phyloP scores from a whole-genome alignment of 768 basidiomycete species.

The Boletus edulis region DNA sequence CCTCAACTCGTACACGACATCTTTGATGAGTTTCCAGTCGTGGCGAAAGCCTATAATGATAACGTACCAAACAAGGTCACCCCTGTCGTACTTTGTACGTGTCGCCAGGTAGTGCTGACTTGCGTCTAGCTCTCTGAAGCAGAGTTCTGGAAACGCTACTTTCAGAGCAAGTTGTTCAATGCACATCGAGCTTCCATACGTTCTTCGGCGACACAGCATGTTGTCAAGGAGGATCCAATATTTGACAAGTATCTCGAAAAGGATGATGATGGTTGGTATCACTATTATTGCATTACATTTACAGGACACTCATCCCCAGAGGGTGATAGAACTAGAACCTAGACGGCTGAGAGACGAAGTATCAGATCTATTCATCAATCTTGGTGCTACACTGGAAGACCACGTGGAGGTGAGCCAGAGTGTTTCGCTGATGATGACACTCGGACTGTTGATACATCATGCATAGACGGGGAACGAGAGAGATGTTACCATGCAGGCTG shows the following conservation, averaged over 20 bases:
- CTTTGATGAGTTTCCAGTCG: slow-evolving; percentile 96
- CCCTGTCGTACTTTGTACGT: not conserved
- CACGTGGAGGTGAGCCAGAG: slow-evolving; percentile 67
- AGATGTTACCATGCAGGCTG: slow-evolving; percentile 95
- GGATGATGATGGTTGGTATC: slow-evolving; percentile 81
- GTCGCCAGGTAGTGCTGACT: slow-evolving; percentile 1
- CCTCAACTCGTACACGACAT: slow-evolving; percentile 93
- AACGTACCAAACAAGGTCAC: slow-evolving; percentile 85
- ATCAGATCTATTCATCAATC: slow-evolving; percentile 77
- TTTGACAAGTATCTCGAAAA: slow-evolving; percentile 96
- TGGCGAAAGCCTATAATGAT: slow-evolving; percentile 87
- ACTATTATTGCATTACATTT: not conserved
- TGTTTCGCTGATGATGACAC: not conserved
- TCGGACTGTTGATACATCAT: not conserved
- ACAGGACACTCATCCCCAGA: not conserved
- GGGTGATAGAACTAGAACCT: slow-evolving; percentile 67
- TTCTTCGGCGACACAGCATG: slow-evolving; percentile 78
- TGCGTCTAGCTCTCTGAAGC: slow-evolving; percentile 72
- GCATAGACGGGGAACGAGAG: slow-evolving; percentile 80
- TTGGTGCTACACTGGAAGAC: slow-evolving; percentile 88
- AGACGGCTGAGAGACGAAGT: slow-evolving; percentile 60
- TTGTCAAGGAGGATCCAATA: slow-evolving; percentile 87
- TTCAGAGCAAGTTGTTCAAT: slow-evolving; percentile 94
- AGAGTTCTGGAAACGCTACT: slow-evolving; percentile 96
- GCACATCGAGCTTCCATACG: slow-evolving; percentile 91